These are phyloP conservation scores for Saksenaea oblongispora DNA, from an alignment of 371 early-diverging fungal species.

Conservation along the genomic window DNA sequence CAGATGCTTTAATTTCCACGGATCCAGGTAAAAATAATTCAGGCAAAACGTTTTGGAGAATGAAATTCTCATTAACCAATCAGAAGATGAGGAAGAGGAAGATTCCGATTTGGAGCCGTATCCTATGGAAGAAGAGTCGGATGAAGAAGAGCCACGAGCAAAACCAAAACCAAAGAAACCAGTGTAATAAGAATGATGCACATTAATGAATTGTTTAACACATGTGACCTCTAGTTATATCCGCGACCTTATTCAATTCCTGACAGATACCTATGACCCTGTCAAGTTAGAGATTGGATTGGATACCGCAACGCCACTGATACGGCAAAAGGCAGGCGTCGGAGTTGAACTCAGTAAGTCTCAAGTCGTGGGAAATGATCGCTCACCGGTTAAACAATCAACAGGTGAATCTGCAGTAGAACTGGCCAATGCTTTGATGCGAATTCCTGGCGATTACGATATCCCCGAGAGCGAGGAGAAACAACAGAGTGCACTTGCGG, in stretches of 20 bases:
- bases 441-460: constrained; percentile 37
- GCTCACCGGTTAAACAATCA: neutral
- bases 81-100: constrained; percentile 9
- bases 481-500: constrained; percentile 32
- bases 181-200: constrained; percentile 21
- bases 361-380: neutral
- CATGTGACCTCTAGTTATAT: constrained; percentile 30
- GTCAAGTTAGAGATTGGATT: constrained; percentile 46
- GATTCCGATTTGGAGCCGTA: constrained; percentile 53
- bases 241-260: constrained; percentile 36
- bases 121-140: constrained; percentile 52
- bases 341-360: constrained; percentile 44
- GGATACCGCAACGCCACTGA: constrained; percentile 37
- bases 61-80: neutral
- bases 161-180: constrained; percentile 27
- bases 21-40: constrained; percentile 14
- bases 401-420: constrained; percentile 33
- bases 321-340: constrained; percentile 35
- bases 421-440: constrained; percentile 33
- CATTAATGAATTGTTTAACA: neutral
- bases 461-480: constrained; percentile 22
- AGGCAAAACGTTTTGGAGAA: neutral
- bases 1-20: constrained; percentile 25
- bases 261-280: constrained; percentile 42
- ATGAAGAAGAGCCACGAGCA: constrained; percentile 29